Percentiles rank a stretch among this genome's conserved stretches.
Conservation (phyloP, 371 early-diverging fungal species). For the Mortierella sp. region DNA sequence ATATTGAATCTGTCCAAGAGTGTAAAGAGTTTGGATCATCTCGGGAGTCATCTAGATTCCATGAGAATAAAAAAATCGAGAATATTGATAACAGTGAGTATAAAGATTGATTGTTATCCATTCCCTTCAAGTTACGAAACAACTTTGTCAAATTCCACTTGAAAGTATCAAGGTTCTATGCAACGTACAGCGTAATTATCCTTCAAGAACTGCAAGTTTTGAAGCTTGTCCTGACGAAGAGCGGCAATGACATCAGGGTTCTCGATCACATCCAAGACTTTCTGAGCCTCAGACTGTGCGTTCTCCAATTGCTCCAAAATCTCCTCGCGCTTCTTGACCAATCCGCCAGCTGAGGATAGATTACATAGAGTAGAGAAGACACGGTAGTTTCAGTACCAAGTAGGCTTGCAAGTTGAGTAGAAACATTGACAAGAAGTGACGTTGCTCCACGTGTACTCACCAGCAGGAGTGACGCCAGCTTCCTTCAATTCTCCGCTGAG, state of each 20-base stretch:
- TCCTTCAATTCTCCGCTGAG: conserved; percentile 85
- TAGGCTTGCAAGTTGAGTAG: not conserved
- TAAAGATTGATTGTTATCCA: not conserved
- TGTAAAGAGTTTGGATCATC: conserved; percentile 86
- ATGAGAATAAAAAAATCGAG: not conserved
- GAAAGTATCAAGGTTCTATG: not conserved
- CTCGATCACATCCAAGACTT: conserved; percentile 89
- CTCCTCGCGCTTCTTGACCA: conserved; percentile 78
- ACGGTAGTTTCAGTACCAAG: not conserved
- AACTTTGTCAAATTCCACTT: not conserved
- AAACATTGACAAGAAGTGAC: not conserved
- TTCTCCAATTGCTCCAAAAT: conserved; percentile 81
- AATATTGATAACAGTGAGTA: not conserved
- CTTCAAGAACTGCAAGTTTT: conserved; percentile 86
- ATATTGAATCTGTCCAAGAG: conserved; percentile 91
- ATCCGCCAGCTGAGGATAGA: conserved; percentile 64
- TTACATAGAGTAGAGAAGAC: not conserved
- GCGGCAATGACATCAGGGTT: conserved; percentile 91
- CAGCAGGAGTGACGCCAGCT: conserved; percentile 74
- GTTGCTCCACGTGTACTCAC: conserved; percentile 56
- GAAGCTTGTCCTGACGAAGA: conserved; percentile 92
- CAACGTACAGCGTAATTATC: conserved; percentile 83
- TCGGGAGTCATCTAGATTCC: conserved; percentile 82
- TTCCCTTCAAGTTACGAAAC: not conserved
- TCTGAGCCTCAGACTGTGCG: conserved; percentile 82